Base-by-base conservation (phyloP, 139 green algal species). In the Pseudopediastrum boryanum region DNA sequence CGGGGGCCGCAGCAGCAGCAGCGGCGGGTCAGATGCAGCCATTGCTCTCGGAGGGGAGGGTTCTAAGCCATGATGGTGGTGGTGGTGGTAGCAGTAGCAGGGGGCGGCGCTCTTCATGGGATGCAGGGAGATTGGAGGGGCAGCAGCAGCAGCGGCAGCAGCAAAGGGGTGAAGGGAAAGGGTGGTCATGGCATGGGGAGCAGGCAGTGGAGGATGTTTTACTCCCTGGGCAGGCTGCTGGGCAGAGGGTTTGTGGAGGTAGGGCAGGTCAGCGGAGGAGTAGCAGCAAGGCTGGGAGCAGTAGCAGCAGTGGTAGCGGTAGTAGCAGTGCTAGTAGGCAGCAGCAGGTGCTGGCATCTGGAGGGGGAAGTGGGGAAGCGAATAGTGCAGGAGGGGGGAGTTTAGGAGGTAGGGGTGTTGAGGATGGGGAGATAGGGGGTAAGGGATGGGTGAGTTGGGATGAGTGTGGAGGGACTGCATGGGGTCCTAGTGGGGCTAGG, bases 201-300 rank as follows among this genome's bases (percentile, higher is more conserved):
- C n/a, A n/a, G n/a, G n/a, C n/a, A n/a, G n/a, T n/a, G n/a, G n/a
- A n/a, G n/a, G n/a, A n/a, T n/a, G n/a, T n/a, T n/a, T n/a, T n/a
- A n/a, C n/a, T n/a, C n/a, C n/a, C n/a, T n/a, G n/a, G n/a, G n/a
- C n/a, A n/a, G n/a, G n/a, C n/a, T n/a, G n/a, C n/a, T 41, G 58
- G 58, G 58, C 4, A 25, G 25, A 16, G 58, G 23, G 23, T 66
- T 29, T 25, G 43, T 63, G 67, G 31, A 31, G 43, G 33, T 62
- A 61, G 67, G n/a, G 43, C 46, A 21, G 43, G 36, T 31, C 67
- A 75, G n/a, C 67, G 59, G 29, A 41, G 43, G 21, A 31, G 41
- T 23, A 76, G 69, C 35, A 77, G 31, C 36, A 27, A 23, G 27
- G 42, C 43, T n/a, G 42, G 66, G 41, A 44, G 66, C 42, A 61